Percentiles rank a stretch among this genome's conserved stretches.
Conservation (phyloP, 495 filamentous ascomycete species). For the Clohesyomyces aquaticus region DNA sequence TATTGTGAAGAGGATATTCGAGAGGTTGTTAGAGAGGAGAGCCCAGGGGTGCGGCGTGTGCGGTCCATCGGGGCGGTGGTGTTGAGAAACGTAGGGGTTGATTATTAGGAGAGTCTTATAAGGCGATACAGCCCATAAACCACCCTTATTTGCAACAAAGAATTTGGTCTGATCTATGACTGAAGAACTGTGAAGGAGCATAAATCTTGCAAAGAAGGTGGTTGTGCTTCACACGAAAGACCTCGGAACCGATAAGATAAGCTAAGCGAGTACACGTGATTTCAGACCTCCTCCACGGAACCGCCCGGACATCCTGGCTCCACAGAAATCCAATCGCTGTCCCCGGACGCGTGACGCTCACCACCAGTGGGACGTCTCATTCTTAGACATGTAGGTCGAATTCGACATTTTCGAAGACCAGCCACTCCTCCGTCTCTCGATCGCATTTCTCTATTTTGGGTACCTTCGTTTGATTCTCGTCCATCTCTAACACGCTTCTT, state of each 20-base stretch:
- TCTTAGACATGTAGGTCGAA: neutral
- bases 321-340: neutral
- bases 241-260: neutral
- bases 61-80: constrained; percentile 38
- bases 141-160: too few relatives aligned
- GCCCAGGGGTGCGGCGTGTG: constrained; percentile 69
- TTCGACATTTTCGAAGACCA: neutral
- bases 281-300: neutral
- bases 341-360: neutral
- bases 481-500: neutral
- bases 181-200: too few relatives aligned
- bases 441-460: neutral
- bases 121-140: too few relatives aligned
- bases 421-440: neutral
- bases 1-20: constrained; percentile 80
- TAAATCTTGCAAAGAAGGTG: too few relatives aligned
- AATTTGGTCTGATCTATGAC: too few relatives aligned
- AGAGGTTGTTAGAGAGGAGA: constrained; percentile 86
- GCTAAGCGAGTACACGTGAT: neutral
- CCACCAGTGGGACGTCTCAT: neutral
- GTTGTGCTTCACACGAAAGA: too few relatives aligned
- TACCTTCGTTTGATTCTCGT: too few relatives aligned
- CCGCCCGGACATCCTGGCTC: neutral
- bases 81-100: neutral
- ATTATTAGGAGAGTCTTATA: neutral